Percentiles rank a stretch among this genome's conserved stretches.
Conservation (phyloP, 345 rosid species). For the Sonneratia caseolaris region DNA sequence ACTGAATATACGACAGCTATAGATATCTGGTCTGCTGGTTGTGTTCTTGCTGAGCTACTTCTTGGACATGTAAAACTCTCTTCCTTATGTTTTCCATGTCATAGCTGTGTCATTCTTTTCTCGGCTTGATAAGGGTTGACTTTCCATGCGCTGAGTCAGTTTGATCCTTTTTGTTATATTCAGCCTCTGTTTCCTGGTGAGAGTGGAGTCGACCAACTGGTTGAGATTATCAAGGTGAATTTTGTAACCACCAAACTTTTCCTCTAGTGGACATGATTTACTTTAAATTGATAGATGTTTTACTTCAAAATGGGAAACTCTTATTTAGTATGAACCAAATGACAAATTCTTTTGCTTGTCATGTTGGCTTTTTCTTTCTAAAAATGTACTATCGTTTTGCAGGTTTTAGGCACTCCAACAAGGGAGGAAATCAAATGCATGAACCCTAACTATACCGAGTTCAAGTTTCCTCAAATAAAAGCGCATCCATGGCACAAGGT, state of each 20-base stretch:
- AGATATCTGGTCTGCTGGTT: slow-evolving; percentile 24
- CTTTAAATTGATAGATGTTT: not conserved
- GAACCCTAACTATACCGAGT: slow-evolving; percentile 11
- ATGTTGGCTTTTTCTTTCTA: not conserved
- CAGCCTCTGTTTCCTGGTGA: slow-evolving; percentile 24
- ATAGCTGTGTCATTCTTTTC: not conserved
- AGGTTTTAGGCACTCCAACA: slow-evolving; percentile 21
- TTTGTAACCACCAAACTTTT: not conserved
- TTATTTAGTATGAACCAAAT: not conserved
- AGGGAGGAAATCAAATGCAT: slow-evolving; percentile 24
- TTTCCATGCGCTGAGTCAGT: not conserved
- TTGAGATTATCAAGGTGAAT: slow-evolving; percentile 18
- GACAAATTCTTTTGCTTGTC: not conserved
- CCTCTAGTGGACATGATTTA: not conserved
- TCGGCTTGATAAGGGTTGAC: not conserved
- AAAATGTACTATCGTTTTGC: not conserved
- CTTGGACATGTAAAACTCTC: slow-evolving; percentile 12
- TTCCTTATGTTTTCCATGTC: too few relatives aligned
- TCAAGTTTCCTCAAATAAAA: slow-evolving; percentile 21
- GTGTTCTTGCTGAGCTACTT: slow-evolving; percentile 17
- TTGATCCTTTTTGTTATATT: not conserved
- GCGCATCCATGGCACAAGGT: slow-evolving; percentile 25
- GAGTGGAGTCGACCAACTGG: slow-evolving; percentile 19
- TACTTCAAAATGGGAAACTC: not conserved
- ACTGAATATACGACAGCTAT: slow-evolving; percentile 18